Evolutionary conservation across 257 asterid species (phyloP).

Genomic region (Anisodus tanguticus): DNA sequence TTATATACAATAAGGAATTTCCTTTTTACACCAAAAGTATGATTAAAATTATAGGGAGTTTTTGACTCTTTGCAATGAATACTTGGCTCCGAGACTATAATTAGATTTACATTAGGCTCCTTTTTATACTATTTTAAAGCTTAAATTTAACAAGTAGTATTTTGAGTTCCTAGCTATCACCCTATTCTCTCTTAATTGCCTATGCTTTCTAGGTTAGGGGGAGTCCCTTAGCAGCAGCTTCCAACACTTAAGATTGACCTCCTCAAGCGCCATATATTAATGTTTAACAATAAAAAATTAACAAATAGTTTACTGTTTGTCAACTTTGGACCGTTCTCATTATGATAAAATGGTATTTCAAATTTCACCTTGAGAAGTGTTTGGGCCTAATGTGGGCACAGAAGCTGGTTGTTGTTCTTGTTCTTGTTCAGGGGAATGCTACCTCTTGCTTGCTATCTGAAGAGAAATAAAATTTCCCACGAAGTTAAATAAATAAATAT

Average conservation of each 20-base stretch:
- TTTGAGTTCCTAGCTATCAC: not conserved
- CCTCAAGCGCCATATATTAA: not conserved
- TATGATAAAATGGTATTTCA: no score
- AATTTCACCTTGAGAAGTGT: no score
- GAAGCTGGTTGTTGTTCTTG: no score
- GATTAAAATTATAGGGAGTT: not conserved
- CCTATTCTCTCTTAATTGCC: not conserved
- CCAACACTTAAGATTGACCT: not conserved
- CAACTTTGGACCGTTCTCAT: no score
- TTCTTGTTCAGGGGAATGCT: no score
- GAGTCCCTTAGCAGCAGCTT: not conserved
- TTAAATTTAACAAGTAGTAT: not conserved
- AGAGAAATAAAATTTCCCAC: no score
- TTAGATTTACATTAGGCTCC: not conserved
- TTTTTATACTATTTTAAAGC: not conserved
- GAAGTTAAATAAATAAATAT: no score
- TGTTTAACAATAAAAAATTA: not conserved
- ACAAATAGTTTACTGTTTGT: no score
- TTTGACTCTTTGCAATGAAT: not conserved
- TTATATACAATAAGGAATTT: not conserved
- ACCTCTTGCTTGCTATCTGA: no score
- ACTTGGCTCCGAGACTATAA: not conserved
- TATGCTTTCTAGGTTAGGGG: not conserved
- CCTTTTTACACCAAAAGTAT: not conserved
- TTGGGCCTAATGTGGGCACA: no score